Conservation (phyloP, 1,284 basidiomycete species). For the Heterobasidion parviporum region DNA sequence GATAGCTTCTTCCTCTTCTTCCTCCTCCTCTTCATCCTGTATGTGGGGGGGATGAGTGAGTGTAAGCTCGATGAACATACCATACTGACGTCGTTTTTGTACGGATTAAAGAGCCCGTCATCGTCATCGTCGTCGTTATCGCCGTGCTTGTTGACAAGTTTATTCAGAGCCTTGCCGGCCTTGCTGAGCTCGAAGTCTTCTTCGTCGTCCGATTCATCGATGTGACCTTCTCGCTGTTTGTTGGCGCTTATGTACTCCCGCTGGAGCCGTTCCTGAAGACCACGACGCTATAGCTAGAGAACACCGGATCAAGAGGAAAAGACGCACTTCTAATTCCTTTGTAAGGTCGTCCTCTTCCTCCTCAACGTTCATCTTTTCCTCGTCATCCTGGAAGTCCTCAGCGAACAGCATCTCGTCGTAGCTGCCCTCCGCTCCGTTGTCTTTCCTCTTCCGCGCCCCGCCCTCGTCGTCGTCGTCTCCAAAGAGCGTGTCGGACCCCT, state of each 20-base stretch:
- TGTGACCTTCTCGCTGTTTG: conserved; percentile 38
- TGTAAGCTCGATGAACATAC: not conserved
- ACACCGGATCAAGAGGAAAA: not conserved
- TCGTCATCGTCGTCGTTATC: conserved; percentile 72
- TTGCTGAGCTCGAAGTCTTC: conserved; percentile 49
- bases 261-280: conserved; percentile 64
- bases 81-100: conserved; percentile 57
- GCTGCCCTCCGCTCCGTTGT: conserved; percentile 33
- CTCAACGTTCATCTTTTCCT: conserved; percentile 68
- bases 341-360: conserved; percentile 75
- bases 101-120: conserved; percentile 76
- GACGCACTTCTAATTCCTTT: conserved; percentile 73
- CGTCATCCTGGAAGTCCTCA: conserved; percentile 84
- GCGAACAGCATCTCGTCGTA: conserved; percentile 79
- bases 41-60: conserved; percentile 6
- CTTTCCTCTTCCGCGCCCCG: conserved; percentile 33
- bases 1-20: conserved; percentile 55
- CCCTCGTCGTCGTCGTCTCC: conserved; percentile 63
- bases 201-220: conserved; percentile 22
- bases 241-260: conserved; percentile 75
- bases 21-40: conserved; percentile 42
- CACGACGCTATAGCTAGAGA: not conserved
- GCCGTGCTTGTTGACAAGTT: conserved; percentile 66
- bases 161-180: conserved; percentile 70
- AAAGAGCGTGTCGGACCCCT: conserved; percentile 50